A percentile compares a stretch with the other conserved stretches of the same genome.
Evolutionary conservation across 805 yeast genomes (phyloP).

Genomic region (Candida dajiaensis): DNA sequence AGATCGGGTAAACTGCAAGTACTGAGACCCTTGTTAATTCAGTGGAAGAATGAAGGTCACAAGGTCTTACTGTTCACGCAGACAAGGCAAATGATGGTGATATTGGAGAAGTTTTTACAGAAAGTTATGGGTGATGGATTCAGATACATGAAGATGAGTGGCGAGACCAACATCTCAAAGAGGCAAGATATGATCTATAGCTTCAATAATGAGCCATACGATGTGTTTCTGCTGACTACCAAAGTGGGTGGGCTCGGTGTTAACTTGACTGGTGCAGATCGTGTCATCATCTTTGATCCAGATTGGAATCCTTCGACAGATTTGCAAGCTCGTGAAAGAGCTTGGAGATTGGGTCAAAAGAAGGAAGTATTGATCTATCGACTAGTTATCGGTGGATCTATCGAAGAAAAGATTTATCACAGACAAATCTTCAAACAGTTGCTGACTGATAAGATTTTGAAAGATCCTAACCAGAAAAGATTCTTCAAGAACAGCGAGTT

Average conservation of each 20-base stretch:
- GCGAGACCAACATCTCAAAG: slow-evolving; percentile 72
- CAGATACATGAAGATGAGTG: slow-evolving; percentile 84
- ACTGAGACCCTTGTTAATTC: slow-evolving; percentile 59
- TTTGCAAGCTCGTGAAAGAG: slow-evolving; percentile 92
- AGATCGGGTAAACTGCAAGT: slow-evolving; percentile 91
- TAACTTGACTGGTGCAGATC: slow-evolving; percentile 88
- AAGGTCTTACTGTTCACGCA: slow-evolving; percentile 86
- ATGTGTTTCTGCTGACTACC: slow-evolving; percentile 81
- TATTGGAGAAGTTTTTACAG: slow-evolving; percentile 62
- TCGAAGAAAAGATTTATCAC: slow-evolving; percentile 95
- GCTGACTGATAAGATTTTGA: slow-evolving; percentile 84
- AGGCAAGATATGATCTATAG: slow-evolving; percentile 78
- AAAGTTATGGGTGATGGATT: slow-evolving; percentile 31
- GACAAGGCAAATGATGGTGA: slow-evolving; percentile 89
- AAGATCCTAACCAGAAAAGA: slow-evolving; percentile 91
- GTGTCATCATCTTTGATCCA: slow-evolving; percentile 92
- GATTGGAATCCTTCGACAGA: slow-evolving; percentile 99
- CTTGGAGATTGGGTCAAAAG: slow-evolving; percentile 96
- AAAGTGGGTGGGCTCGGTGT: slow-evolving; percentile 96
- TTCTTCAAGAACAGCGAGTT: slow-evolving; percentile 90
- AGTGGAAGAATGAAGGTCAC: slow-evolving; percentile 76
- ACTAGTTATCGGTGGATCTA: slow-evolving; percentile 89
- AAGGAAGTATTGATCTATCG: slow-evolving; percentile 87
- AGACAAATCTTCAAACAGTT: slow-evolving; percentile 95
- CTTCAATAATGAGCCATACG: slow-evolving; percentile 58